phyloP scores from a whole-genome alignment of 768 basidiomycete species.

The Cyclocybe cylindracea region DNA sequence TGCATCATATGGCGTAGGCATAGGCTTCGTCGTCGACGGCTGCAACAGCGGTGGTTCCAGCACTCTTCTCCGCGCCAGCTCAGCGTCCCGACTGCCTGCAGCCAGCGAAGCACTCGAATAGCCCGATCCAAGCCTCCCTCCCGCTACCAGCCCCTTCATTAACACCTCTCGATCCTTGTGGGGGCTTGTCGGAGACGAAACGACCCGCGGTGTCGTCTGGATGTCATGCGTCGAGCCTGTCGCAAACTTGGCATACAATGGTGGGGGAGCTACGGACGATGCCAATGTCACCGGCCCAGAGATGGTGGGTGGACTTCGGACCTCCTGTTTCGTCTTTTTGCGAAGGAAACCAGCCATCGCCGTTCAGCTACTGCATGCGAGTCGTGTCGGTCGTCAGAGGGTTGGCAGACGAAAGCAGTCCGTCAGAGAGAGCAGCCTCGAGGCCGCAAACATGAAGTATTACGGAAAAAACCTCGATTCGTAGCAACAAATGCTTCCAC shows the following conservation, averaged over 20 bases:
- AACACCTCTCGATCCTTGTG: constrained; percentile 20
- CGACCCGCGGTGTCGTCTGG: constrained; percentile 25
- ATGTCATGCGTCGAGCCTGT: constrained; percentile 20
- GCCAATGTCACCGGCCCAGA: constrained; percentile 18
- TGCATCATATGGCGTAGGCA: background rate
- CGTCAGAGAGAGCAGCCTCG: too few relatives aligned
- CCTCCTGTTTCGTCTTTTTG: constrained; percentile 44
- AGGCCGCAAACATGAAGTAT: background rate
- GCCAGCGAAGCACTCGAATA: constrained; percentile 17
- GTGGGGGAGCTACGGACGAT: constrained; percentile 28
- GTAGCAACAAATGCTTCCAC: too few relatives aligned
- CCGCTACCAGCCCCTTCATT: constrained; percentile 10
- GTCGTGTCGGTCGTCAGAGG: background rate
- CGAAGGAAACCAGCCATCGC: constrained; percentile 60
- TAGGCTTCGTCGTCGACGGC: background rate
- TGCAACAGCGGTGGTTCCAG: constrained; percentile 5
- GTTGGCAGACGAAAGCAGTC: too few relatives aligned
- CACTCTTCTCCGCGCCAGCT: constrained; percentile 7
- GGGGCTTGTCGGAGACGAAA: constrained; percentile 36
- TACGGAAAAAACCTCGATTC: background rate
- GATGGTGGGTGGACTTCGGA: constrained; percentile 13
- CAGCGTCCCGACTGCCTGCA: constrained; percentile 16
- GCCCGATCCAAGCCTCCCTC: constrained; percentile 4
- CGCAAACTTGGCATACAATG: constrained; percentile 43
- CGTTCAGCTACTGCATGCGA: background rate